Conservation (phyloP, 768 basidiomycete species). For the Tricholoma saponaceum region DNA sequence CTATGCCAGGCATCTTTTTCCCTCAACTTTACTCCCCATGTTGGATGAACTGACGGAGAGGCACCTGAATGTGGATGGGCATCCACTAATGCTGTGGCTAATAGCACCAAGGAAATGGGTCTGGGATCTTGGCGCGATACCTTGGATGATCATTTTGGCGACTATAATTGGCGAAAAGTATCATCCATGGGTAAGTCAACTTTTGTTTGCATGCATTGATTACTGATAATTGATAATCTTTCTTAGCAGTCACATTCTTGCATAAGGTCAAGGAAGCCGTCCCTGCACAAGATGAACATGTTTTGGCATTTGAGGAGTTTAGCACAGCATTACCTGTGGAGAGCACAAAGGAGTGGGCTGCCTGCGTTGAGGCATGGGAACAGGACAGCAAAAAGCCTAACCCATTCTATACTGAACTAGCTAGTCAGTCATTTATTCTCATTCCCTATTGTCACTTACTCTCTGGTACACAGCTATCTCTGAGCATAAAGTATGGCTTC, state of each 20-base stretch:
- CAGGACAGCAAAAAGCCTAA: slow-evolving; percentile 2
- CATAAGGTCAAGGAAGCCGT: slow-evolving; percentile 11
- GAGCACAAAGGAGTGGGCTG: slow-evolving; percentile 1
- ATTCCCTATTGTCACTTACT: background rate
- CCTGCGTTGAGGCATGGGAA: slow-evolving; percentile 6
- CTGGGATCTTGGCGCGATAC: slow-evolving; percentile 20
- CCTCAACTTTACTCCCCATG: slow-evolving; percentile 18
- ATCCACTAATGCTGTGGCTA: slow-evolving; percentile 13
- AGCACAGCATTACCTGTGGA: background rate
- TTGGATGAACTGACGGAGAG: slow-evolving; percentile 17
- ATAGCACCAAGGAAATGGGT: slow-evolving; percentile 23
- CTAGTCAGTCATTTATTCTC: background rate
- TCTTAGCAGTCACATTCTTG: slow-evolving; percentile 6
- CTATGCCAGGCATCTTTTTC: slow-evolving; percentile 19
- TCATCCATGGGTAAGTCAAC: slow-evolving; percentile 13
- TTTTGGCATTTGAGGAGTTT: slow-evolving; percentile 10
- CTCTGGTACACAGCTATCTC: slow-evolving; percentile 1
- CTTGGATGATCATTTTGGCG: slow-evolving; percentile 19
- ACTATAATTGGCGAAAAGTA: slow-evolving; percentile 25
- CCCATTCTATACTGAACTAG: background rate
- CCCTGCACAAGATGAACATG: slow-evolving; percentile 1
- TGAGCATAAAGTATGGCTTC: slow-evolving; percentile 3
- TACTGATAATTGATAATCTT: background rate
- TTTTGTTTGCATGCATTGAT: background rate
- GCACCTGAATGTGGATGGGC: slow-evolving; percentile 23